Conservation (phyloP, 2,329 filamentous ascomycete species). For the Penicillium sp. region DNA sequence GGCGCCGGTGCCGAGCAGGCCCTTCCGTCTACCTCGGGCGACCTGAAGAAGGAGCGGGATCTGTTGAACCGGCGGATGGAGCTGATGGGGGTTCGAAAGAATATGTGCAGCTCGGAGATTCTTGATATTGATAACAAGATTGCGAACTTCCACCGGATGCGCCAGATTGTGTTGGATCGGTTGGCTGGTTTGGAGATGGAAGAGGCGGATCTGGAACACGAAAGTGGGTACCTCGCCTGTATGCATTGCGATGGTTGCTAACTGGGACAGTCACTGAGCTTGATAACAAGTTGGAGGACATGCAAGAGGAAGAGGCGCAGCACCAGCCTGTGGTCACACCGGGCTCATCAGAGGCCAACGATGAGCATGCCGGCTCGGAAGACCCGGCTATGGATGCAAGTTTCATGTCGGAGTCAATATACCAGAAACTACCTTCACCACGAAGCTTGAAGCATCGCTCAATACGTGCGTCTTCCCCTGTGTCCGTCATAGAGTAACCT, state of each 20-base stretch:
- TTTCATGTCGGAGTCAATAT: slow-evolving; percentile 98
- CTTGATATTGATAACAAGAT: slow-evolving; percentile 97
- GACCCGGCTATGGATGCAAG: slow-evolving; percentile 57
- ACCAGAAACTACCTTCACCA: slow-evolving; percentile 81
- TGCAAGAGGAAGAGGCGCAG: slow-evolving; percentile 56
- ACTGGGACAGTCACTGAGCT: slow-evolving; percentile 56
- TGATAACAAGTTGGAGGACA: slow-evolving; percentile 66
- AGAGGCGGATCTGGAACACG: slow-evolving; percentile 86
- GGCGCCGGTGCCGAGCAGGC: slow-evolving; percentile 59
- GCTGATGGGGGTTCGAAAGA: slow-evolving; percentile 90
- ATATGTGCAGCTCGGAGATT: slow-evolving; percentile 97
- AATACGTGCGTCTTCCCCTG: slow-evolving; percentile 37
- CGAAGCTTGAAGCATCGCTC: slow-evolving; percentile 56
- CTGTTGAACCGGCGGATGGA: slow-evolving; percentile 83
- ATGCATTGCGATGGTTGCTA: background rate
- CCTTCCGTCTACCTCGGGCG: slow-evolving; percentile 68
- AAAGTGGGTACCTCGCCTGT: slow-evolving; percentile 62
- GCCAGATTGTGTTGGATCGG: slow-evolving; percentile 86
- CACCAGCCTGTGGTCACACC: slow-evolving; percentile 42
- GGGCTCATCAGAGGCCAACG: slow-evolving; percentile 42
- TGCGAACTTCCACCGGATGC: slow-evolving; percentile 88
- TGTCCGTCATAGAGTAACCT: slow-evolving; percentile 32
- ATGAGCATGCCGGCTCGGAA: slow-evolving; percentile 61
- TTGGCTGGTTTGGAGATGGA: slow-evolving; percentile 87
- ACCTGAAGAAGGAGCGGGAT: slow-evolving; percentile 79